phyloP scores from a whole-genome alignment of 2,329 filamentous ascomycete species.

The Trichoderma sp. region DNA sequence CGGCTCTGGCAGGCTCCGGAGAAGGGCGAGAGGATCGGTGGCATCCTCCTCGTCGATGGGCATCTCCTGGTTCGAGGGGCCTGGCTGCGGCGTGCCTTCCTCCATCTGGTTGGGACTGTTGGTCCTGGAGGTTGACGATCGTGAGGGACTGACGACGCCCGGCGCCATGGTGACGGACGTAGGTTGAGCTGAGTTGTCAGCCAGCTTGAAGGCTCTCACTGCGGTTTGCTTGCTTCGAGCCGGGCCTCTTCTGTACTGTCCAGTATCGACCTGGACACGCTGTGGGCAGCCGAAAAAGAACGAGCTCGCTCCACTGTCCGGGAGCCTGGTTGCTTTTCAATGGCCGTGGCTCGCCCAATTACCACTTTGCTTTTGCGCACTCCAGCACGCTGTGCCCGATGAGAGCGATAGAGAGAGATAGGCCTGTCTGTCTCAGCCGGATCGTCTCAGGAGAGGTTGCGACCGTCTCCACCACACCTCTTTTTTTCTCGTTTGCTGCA shows the following conservation, averaged over 20 bases:
- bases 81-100: slow-evolving; percentile 5
- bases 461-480: slow-evolving; percentile 19
- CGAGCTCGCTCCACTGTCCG: slow-evolving; percentile 16
- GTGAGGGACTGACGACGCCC: slow-evolving; percentile 21
- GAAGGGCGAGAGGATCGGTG: slow-evolving; percentile 49
- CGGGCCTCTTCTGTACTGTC: not conserved
- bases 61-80: slow-evolving; percentile 22
- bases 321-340: slow-evolving; percentile 12
- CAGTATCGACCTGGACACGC: not conserved
- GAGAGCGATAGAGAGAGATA: not conserved
- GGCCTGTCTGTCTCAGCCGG: not conserved
- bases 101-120: slow-evolving; percentile 18
- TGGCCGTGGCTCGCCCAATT: not conserved
- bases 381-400: slow-evolving; percentile 7
- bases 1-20: slow-evolving; percentile 51
- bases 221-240: not conserved
- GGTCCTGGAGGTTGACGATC: slow-evolving; percentile 10
- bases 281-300: slow-evolving; percentile 9
- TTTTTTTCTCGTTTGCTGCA: not conserved
- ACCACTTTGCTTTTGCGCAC: not conserved
- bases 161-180: slow-evolving; percentile 26
- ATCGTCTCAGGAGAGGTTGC: slow-evolving; percentile 8
- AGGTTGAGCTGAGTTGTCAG: not conserved
- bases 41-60: slow-evolving; percentile 36
- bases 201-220: not conserved